Evolutionary conservation across 2,329 filamentous ascomycete genomes (phyloP), one percentile per base, ranked within the genome.

Genomic region (Didymella pomorum): DNA sequence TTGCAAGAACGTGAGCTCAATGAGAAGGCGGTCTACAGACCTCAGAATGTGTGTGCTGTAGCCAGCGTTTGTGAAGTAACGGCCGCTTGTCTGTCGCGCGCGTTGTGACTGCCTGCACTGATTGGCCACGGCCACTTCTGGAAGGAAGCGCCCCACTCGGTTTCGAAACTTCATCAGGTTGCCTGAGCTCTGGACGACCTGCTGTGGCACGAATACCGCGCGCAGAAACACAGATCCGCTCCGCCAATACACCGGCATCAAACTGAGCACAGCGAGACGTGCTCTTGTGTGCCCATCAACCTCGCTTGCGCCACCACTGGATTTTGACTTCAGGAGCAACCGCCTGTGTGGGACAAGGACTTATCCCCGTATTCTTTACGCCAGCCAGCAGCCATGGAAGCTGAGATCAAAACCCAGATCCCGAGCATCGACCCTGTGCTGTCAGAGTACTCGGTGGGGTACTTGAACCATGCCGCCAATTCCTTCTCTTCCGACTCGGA

Each of bases 381-480:
- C 60, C 61, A 57, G 61, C 60, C 58, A 60, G 41, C 61, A 79
- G 64, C 61, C 64, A 97, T 97, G 93, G 93, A 97, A 79, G 84
- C 90, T 72, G 91, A 96, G 80, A 92, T 97, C 75, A 90, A 89
- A 80, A 83, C 89, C 61, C 87, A 92, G 68, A 86, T 97, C 68
- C 93, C 93, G 62, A 89, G 90, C 73, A 91, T 97, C 68, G 93
- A 97, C 79, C 91, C 90, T 58, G 85, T 96, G 63, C 83, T 97
- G 67, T 93, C 92, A 47, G 91, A 96, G 79, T 97, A 97, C 79
- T 95, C 93, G 42, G 91, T 92, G 65, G 95, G 95, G 57, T 99
- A 98, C 76, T 84, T 99, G 69, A 93, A 88, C 72, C 94, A 99
- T 83, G 95, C 95, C 47, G 95, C 93, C 46, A 93, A 89, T 65